These are phyloP conservation scores for Coemansia sp. DNA, from an alignment of 192 early-diverging fungal genomes.

Conservation along the genomic window DNA sequence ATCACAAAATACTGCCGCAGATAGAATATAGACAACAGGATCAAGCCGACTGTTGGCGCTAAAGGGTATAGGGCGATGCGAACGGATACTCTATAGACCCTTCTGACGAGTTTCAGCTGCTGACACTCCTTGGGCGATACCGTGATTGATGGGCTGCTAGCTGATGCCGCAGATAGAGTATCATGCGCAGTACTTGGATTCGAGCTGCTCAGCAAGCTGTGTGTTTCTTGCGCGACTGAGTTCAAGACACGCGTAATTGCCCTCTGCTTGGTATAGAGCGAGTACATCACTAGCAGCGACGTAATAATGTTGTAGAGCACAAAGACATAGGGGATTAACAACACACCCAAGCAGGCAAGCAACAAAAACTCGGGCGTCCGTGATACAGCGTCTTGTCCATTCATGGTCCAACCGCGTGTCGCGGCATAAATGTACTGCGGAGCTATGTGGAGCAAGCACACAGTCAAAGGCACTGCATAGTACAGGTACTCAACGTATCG, in stretches of 20 bases:
- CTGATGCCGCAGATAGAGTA: neutral
- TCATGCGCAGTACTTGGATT: neutral
- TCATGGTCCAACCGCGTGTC: constrained; percentile 8
- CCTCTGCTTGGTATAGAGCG: constrained; percentile 31
- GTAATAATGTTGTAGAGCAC: constrained; percentile 45
- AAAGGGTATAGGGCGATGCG: constrained; percentile 44
- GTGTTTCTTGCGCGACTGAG: constrained; percentile 10
- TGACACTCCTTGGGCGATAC: constrained; percentile 19
- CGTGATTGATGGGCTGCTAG: neutral
- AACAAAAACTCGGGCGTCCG: constrained; percentile 16
- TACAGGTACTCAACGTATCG: constrained; percentile 38
- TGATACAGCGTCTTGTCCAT: constrained; percentile 7
- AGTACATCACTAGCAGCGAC: constrained; percentile 14
- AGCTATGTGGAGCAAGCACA: constrained; percentile 11
- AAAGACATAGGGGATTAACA: constrained; percentile 22
- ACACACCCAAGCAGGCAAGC: constrained; percentile 1
- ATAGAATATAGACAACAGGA: constrained; percentile 11
- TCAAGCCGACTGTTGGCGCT: constrained; percentile 27
- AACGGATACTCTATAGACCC: constrained; percentile 32
- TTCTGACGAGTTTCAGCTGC: constrained; percentile 29
- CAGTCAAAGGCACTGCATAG: constrained; percentile 20
- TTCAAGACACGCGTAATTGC: constrained; percentile 14
- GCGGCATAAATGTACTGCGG: constrained; percentile 23
- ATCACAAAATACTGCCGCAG: constrained; percentile 18
- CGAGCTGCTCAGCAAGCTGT: constrained; percentile 4